Base-by-base conservation (phyloP, 2,329 filamentous ascomycete species). In the Ophiocordyceps camponoti-rufipedis region DNA sequence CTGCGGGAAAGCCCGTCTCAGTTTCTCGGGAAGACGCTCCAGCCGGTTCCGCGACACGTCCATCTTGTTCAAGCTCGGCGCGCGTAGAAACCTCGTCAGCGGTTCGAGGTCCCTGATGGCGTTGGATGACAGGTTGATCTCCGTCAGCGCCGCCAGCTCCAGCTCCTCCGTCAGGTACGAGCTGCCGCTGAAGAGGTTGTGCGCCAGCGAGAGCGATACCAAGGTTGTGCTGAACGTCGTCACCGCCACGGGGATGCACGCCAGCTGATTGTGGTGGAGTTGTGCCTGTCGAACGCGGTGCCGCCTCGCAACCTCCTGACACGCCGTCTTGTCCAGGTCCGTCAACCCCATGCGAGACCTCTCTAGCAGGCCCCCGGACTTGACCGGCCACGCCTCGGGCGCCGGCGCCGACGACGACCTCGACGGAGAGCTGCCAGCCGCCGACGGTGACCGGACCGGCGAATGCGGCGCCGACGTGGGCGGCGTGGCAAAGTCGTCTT, bases 31-130 rank as follows among this genome's bases (percentile, higher is more conserved):
- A 0, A 95, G 67, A 0, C 72, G 71, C 1, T 77, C 73, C 29
- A 96, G 64, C n/a, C 82, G 78, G 58, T 96, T 96, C 51, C 82
- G 74, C 23, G 82, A 86, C 8, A 93, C 70, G 56, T 96, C 85
- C 1, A 95, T 69, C 52, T 82, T 82, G 45, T 81, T 75, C 7
- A 96, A 70, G 7, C 65, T 68, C 0, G 87, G 86, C 0, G 88
- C 86, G n/a, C 72, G 69, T 5, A 96, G 71, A 51, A 77, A 67
- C 5, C 68, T 62, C 3, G 76, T 70, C 14, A 96, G 63, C 0
- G 81, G 75, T 1, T 73, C 69, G 10, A 95, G 64, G 3, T 77
- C 77, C 0, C 75, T 78, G 48, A 95, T 75, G 42, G 79, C 79
- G 57, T 91, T 89, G 23, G 75, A 74, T 41, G 76, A 70, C 19